Base-by-base conservation (phyloP, 148 eudicot species). In the Silene uniflora region DNA sequence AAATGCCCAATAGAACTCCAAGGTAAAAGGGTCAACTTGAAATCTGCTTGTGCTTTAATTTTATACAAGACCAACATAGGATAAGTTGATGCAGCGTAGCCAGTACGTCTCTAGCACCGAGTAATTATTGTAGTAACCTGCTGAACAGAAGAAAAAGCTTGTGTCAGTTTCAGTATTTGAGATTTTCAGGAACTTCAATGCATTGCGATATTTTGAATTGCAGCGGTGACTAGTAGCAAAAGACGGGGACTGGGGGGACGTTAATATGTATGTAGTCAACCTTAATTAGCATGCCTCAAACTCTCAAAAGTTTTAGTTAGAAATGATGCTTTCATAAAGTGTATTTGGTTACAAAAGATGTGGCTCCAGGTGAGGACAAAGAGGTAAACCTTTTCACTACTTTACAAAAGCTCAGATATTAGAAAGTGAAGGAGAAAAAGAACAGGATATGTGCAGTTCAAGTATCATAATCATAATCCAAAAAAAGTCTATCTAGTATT, bases 1-100 rank as follows among this genome's bases (percentile, higher is more conserved):
- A 23, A 71, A 52, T 72, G 73, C 79, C 73, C 69, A 67, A 76
- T 60, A 73, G 59, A 73, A 76, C 74, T 23, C 65, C 54, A 32
- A 44, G 39, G 76, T 65, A 71, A 65, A 49, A 64, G 8, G 73
- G 7, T 81, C 1, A 27, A 76, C 62, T 72, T 66, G 69, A 69
- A 73, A 67, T 67, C 74, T 55, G 46, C 59, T 67, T 67, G 58
- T 11, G 19, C 49, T 70, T 67, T 70, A 13, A 71, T 64, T 75
- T 60, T 46, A 61, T 75, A 77, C 74, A 73, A 10, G 13, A 32
- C 25, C 7, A 72, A 46, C 18, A 60, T 44, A 67, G 60, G 71
- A 75, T 47, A 75, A 35, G 35, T 27, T 68, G 62, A 61, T 73
- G 5, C 52, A 49, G 13, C 74, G 29, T 75, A 64, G 24, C 24